These are phyloP conservation scores for Penicillium sp. DNA, from an alignment of 2,329 filamentous ascomycete genomes.

Conservation along the genomic window DNA sequence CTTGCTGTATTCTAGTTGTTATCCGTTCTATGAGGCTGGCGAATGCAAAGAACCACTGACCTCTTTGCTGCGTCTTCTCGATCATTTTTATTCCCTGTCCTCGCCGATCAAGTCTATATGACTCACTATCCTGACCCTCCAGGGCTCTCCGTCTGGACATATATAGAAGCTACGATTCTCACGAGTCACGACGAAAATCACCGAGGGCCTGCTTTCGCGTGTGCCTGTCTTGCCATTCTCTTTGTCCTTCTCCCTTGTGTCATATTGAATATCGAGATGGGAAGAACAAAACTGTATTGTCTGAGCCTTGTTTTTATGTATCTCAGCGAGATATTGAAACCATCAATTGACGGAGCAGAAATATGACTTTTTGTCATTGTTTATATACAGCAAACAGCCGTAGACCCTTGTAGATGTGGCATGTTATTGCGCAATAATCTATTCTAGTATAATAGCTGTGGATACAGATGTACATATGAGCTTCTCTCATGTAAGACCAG, in stretches of 20 bases:
- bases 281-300: not conserved
- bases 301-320: not conserved
- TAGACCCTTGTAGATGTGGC: not conserved
- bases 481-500: too few species aligned
- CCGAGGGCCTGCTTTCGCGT: slow-evolving; percentile 6
- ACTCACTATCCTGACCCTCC: slow-evolving; percentile 2
- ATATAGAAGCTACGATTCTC: slow-evolving; percentile 21
- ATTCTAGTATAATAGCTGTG: too few species aligned
- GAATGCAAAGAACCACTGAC: not conserved
- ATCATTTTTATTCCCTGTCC: not conserved
- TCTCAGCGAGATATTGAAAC: not conserved
- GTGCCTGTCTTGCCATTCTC: not conserved
- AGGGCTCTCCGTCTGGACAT: slow-evolving; percentile 7
- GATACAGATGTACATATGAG: not conserved
- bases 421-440: too few species aligned
- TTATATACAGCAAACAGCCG: not conserved
- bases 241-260: slow-evolving; percentile 23
- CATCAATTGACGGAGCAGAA: not conserved
- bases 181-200: slow-evolving; percentile 21
- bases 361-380: not conserved
- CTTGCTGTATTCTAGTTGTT: slow-evolving; percentile 2
- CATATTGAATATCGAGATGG: not conserved
- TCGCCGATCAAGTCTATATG: slow-evolving; percentile 13
- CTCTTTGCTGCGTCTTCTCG: not conserved
- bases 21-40: not conserved